phyloP scores from a whole-genome alignment of 2,329 filamentous ascomycete species.

The Neocatenulostroma microsporum region DNA sequence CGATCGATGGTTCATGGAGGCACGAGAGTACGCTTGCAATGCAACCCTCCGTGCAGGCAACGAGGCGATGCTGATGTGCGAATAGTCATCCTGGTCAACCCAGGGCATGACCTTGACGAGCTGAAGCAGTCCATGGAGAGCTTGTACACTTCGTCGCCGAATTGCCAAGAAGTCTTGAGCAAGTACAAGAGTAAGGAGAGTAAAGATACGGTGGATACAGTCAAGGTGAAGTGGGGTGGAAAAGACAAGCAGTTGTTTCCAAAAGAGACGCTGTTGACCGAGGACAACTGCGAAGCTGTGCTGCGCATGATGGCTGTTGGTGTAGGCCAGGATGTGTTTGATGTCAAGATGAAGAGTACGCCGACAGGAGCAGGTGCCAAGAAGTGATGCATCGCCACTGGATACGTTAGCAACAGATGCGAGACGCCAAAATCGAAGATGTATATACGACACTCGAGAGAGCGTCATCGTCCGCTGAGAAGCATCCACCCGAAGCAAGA shows the following conservation, averaged over 20 bases:
- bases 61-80: not conserved
- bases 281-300: conserved; percentile 27
- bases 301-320: conserved; percentile 26
- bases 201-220: conserved; percentile 22
- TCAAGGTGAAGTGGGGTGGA: conserved; percentile 26
- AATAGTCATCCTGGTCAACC: conserved; percentile 23
- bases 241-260: conserved; percentile 28
- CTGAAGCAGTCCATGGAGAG: conserved; percentile 17
- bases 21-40: conserved; percentile 25
- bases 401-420: not conserved
- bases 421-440: not conserved
- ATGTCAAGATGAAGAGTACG: conserved; percentile 21
- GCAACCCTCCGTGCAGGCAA: not conserved
- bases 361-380: not conserved
- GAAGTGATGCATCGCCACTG: conserved; percentile 2
- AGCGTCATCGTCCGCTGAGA: not conserved
- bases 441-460: not conserved
- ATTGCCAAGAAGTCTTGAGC: conserved; percentile 29
- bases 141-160: conserved; percentile 21
- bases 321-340: conserved; percentile 29
- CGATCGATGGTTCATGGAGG: conserved; percentile 26
- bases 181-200: conserved; percentile 29
- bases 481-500: not conserved
- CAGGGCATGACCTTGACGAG: conserved; percentile 18
- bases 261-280: conserved; percentile 28